A percentile compares a stretch with the other conserved stretches of the same genome.
phyloP scores from a whole-genome alignment of 768 basidiomycete species.

The Rubroboletus pulcherrimus region DNA sequence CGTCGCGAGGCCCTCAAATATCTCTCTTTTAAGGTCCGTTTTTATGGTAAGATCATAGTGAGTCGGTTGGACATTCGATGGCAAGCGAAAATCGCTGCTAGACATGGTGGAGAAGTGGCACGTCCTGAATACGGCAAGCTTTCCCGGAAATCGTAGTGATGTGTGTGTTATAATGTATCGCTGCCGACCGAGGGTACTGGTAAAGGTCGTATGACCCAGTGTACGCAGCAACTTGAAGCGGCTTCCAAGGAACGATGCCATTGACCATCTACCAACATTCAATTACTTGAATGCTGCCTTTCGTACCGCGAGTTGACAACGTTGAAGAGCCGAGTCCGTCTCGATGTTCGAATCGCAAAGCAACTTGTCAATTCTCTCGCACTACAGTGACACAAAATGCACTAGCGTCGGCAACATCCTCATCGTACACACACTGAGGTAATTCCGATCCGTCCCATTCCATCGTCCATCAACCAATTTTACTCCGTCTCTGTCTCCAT shows the following conservation, averaged over 20 bases:
- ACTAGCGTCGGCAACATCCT: background rate
- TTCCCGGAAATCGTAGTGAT: background rate
- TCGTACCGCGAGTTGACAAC: background rate
- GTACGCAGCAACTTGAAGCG: background rate
- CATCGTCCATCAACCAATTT: background rate
- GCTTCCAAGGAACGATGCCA: constrained; percentile 12
- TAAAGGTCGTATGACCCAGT: constrained; percentile 1
- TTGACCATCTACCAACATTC: background rate
- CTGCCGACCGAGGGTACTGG: background rate
- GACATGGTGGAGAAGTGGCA: constrained; percentile 12
- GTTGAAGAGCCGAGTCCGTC: background rate
- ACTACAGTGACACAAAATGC: background rate
- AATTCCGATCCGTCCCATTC: background rate
- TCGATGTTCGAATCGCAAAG: background rate
- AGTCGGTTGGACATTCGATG: constrained; percentile 58
- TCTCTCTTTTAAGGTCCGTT: constrained; percentile 76
- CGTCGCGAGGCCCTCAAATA: constrained; percentile 74
- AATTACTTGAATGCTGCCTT: background rate
- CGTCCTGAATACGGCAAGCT: background rate
- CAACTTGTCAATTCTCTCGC: background rate
- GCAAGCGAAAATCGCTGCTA: constrained; percentile 46
- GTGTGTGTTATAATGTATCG: background rate
- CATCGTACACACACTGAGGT: background rate
- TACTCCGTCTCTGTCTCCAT: background rate
- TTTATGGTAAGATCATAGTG: constrained; percentile 79